phyloP scores from a whole-genome alignment of 345 rosid genomes.

The Dovyalis caffra region DNA sequence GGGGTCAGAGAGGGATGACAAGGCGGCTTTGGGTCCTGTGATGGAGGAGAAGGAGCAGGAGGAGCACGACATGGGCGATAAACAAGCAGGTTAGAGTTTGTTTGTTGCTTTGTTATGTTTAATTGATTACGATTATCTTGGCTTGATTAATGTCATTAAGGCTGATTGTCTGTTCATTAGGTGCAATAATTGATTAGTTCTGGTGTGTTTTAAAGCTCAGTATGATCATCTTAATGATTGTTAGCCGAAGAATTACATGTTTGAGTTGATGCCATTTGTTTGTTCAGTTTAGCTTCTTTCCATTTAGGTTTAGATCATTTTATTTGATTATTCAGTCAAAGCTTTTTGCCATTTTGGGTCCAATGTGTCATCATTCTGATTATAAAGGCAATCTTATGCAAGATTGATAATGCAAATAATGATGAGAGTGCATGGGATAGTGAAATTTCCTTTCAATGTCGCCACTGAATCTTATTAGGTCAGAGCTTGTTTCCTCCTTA shows the following conservation, averaged over 20 bases:
- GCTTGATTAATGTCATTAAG: neutral
- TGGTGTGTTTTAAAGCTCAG: neutral
- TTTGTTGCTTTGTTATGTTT: neutral
- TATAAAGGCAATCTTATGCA: neutral
- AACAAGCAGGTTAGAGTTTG: constrained; percentile 40
- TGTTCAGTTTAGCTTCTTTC: neutral
- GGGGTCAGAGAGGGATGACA: neutral
- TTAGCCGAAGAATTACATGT: neutral
- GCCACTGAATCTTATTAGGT: neutral
- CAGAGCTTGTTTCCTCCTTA: neutral
- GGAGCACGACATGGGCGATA: constrained; percentile 49
- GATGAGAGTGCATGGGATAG: neutral
- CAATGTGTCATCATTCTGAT: neutral
- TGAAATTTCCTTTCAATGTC: neutral
- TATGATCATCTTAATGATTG: neutral
- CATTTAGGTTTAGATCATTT: neutral
- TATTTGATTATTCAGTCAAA: neutral
- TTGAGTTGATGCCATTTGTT: neutral
- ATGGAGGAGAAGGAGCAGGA: constrained; percentile 60
- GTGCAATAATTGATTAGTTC: neutral
- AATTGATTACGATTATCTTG: neutral
- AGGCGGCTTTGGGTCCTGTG: constrained; percentile 48
- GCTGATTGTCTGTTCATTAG: neutral
- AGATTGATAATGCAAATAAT: neutral
- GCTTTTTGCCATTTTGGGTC: constrained; percentile 4